Conservation (phyloP, 2,329 filamentous ascomycete genomes). For the Helicocarpus griseus region DNA sequence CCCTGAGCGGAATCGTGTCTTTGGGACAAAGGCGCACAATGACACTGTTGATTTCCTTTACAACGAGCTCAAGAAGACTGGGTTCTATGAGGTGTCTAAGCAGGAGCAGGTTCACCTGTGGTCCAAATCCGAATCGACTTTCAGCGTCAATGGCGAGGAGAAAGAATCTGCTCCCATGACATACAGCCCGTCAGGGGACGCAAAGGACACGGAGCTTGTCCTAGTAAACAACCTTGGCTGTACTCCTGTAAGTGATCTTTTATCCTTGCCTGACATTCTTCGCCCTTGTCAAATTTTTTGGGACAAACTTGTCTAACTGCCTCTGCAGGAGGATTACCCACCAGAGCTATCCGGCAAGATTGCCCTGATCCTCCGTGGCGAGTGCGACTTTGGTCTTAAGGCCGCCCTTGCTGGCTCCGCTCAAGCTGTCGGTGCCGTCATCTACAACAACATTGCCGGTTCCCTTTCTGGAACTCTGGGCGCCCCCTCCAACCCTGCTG, state of each 20-base stretch:
- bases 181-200: constrained; percentile 10
- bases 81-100: constrained; percentile 14
- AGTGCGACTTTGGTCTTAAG: constrained; percentile 63
- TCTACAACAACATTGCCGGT: constrained; percentile 64
- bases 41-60: constrained; percentile 13
- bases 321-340: constrained; percentile 51
- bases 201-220: constrained; percentile 35
- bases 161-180: constrained; percentile 10
- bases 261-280: too few species aligned
- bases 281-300: too few species aligned
- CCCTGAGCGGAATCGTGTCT: constrained; percentile 17
- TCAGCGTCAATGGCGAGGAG: constrained; percentile 10
- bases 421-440: constrained; percentile 59
- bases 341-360: constrained; percentile 51
- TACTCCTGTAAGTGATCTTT: constrained; percentile 25
- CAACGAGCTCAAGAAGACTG: constrained; percentile 9
- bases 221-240: constrained; percentile 57
- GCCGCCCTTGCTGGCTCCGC: constrained; percentile 57
- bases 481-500: constrained; percentile 41
- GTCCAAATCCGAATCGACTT: constrained; percentile 7
- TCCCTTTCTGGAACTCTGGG: constrained; percentile 60
- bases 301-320: too few species aligned
- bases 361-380: constrained; percentile 60
- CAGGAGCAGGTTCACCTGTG: constrained; percentile 13
- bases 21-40: constrained; percentile 14